Base-by-base conservation (phyloP, 2,329 filamentous ascomycete species). In the Eutypella sp. region DNA sequence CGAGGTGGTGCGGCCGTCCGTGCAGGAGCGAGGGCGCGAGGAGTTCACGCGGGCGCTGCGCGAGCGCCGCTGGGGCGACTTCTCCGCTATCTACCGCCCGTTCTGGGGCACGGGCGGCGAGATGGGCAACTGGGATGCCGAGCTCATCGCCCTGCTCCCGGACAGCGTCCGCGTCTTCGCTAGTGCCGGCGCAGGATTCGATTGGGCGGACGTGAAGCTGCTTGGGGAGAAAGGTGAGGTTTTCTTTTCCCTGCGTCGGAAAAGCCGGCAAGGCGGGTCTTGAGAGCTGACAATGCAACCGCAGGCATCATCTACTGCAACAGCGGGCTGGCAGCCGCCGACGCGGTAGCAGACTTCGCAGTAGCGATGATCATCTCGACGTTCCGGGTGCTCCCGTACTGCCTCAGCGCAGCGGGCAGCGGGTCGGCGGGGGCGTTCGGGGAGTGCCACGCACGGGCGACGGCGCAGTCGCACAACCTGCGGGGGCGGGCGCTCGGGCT, bases 331-430 rank as follows among this genome's bases (percentile, higher is more conserved):
- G 84, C 85, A 0, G 84, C 83, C 29, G 82, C 82, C 6, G 85
- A 89, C 57, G 80, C 84, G 4, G 85, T 89, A 2, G 84, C 85
- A 42, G 86, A 89, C 62, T 80, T 86, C 50, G 80, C 83, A 16
- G 71, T 87, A 34, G 82, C 81, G 57, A 75, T 85, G 55, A 78
- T 89, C 54, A 76, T 90, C 41, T 77, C 78, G 8, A 81, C 79
- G 13, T 89, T 88, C 68, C 81, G 85, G 42, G 74, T 79, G 39
- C 74, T 89, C 11, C 73, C 79, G 2, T 87, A 83, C 78, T 83
- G 77, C 50, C 74, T 79, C 42, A 59, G 70, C n/a, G n/a, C n/a
- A n/a, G n/a, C n/a, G n/a, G n/a, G n/a, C n/a, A n/a, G n/a, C n/a
- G n/a, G n/a, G n/a, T 54, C 67, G 11, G 47, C 64, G 3, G 45